phyloP scores from a whole-genome alignment of 2,329 filamentous ascomycete species.

The Penicillium sp. region DNA sequence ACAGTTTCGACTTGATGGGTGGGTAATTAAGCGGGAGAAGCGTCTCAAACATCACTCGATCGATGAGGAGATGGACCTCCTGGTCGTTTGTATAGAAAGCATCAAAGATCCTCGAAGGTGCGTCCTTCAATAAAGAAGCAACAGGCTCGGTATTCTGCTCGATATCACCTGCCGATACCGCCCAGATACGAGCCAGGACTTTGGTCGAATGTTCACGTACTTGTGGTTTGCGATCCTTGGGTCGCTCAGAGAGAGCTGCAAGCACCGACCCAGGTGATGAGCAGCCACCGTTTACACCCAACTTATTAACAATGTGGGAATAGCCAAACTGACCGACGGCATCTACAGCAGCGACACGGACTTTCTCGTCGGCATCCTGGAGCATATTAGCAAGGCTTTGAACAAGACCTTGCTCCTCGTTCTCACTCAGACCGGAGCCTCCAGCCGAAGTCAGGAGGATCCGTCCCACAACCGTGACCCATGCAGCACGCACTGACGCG shows the following conservation, averaged over 20 bases:
- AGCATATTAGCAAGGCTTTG: conserved; percentile 72
- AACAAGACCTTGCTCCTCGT: conserved; percentile 73
- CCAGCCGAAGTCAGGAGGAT: conserved; percentile 90
- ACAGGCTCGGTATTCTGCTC: conserved; percentile 74
- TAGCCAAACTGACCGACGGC: conserved; percentile 77
- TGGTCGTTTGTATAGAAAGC: conserved; percentile 84
- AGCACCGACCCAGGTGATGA: conserved; percentile 72
- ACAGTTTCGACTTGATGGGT: conserved; percentile 54
- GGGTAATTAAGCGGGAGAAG: conserved; percentile 88
- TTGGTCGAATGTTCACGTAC: conserved; percentile 85
- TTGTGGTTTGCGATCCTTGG: conserved; percentile 74
- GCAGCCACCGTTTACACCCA: conserved; percentile 70
- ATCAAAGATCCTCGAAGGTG: conserved; percentile 80
- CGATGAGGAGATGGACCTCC: conserved; percentile 78
- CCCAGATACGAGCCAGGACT: conserved; percentile 81
- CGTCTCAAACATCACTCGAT: conserved; percentile 78
- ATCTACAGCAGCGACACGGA: conserved; percentile 82
- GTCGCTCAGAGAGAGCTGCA: conserved; percentile 75
- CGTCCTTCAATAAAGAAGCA: conserved; percentile 66
- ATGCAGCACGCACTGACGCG: conserved; percentile 72
- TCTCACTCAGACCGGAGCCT: conserved; percentile 76
- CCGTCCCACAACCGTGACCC: conserved; percentile 76
- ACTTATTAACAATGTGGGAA: conserved; percentile 71
- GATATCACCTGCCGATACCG: conserved; percentile 83
- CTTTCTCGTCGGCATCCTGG: conserved; percentile 82